Conservation (phyloP, 441 rosid species). For the Euphorbia schlechtendalii region DNA sequence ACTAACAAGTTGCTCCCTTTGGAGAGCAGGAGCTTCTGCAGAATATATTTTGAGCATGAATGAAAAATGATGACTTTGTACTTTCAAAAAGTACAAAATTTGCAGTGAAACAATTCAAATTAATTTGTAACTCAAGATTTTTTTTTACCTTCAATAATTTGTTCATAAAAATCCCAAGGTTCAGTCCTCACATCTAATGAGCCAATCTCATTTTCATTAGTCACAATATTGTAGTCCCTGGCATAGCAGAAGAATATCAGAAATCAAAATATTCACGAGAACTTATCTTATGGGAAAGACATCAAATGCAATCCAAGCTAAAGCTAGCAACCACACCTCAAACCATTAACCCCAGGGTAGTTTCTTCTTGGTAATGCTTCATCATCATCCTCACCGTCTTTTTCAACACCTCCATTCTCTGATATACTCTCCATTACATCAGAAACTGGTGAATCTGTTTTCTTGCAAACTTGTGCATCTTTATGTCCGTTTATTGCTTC, state of each 20-base stretch:
- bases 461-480: constrained; percentile 18
- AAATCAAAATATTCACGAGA: background rate
- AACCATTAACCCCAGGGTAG: constrained; percentile 21
- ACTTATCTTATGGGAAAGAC: background rate
- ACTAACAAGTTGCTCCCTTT: constrained; percentile 53
- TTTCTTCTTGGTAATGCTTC: constrained; percentile 20
- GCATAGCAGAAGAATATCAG: constrained; percentile 8
- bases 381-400: constrained; percentile 29
- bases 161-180: constrained; percentile 27
- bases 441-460: constrained; percentile 22
- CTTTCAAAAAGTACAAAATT: constrained; percentile 10
- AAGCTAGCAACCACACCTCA: constrained; percentile 30
- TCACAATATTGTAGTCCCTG: constrained; percentile 24
- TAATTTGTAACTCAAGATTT: constrained; percentile 16
- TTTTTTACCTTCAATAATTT: constrained; percentile 54
- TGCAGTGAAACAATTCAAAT: constrained; percentile 15
- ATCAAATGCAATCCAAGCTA: constrained; percentile 6
- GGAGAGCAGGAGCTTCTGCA: constrained; percentile 54
- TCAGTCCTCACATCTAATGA: constrained; percentile 22
- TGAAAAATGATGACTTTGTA: constrained; percentile 10
- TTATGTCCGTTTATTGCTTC: constrained; percentile 24
- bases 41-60: constrained; percentile 11
- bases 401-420: constrained; percentile 27
- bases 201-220: constrained; percentile 29
- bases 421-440: constrained; percentile 20